phyloP scores from a whole-genome alignment of 192 early-diverging fungal species.

The Coemansia sp. region DNA sequence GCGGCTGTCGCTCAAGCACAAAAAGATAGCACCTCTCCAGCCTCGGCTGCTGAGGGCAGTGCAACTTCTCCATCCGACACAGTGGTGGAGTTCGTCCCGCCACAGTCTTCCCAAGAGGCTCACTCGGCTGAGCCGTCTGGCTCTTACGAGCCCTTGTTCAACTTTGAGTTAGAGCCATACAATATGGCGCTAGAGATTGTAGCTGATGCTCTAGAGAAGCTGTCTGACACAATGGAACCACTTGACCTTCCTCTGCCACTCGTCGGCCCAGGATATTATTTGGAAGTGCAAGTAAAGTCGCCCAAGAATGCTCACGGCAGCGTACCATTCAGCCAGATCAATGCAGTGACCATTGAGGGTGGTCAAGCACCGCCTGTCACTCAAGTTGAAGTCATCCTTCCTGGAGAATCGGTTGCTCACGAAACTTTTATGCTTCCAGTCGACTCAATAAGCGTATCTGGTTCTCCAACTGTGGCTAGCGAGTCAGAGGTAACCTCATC shows the following conservation, averaged over 20 bases:
- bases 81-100: not conserved
- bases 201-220: slow-evolving; percentile 49
- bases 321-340: slow-evolving; percentile 33
- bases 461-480: not conserved
- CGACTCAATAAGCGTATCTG: not conserved
- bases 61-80: not conserved
- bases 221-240: slow-evolving; percentile 55
- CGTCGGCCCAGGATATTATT: slow-evolving; percentile 53
- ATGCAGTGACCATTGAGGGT: slow-evolving; percentile 49
- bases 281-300: slow-evolving; percentile 55
- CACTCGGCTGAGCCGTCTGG: slow-evolving; percentile 3
- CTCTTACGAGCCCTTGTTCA: slow-evolving; percentile 43
- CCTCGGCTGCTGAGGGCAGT: not conserved
- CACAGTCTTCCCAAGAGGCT: slow-evolving; percentile 33
- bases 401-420: slow-evolving; percentile 43
- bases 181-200: slow-evolving; percentile 56
- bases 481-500: not conserved
- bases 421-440: slow-evolving; percentile 46
- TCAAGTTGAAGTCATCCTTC: slow-evolving; percentile 56
- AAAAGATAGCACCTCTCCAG: not conserved
- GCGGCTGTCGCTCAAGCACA: slow-evolving; percentile 39
- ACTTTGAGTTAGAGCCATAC: slow-evolving; percentile 55
- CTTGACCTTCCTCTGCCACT: slow-evolving; percentile 51
- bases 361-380: slow-evolving; percentile 47
- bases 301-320: slow-evolving; percentile 29